These are phyloP conservation scores for Suillus brevipes DNA, from an alignment of 768 basidiomycete genomes.

Conservation along the genomic window DNA sequence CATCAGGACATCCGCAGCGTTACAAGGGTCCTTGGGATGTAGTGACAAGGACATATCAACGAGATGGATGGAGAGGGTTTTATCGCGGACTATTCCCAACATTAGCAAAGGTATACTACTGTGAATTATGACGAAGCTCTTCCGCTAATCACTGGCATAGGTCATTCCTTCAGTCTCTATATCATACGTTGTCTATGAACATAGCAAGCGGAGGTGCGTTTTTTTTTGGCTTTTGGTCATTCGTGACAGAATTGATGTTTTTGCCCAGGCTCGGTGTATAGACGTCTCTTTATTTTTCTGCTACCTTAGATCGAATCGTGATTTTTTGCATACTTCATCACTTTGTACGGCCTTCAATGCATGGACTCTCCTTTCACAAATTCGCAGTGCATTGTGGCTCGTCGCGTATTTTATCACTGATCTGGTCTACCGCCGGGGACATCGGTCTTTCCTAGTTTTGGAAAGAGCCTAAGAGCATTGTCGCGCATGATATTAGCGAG, in stretches of 20 bases:
- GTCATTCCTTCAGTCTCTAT: constrained; percentile 97
- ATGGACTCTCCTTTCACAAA: constrained; percentile 14
- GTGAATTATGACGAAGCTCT: background rate
- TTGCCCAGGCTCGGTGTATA: constrained; percentile 60
- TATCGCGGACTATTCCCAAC: constrained; percentile 92
- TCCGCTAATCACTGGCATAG: constrained; percentile 37
- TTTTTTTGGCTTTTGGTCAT: constrained; percentile 1
- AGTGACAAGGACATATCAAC: constrained; percentile 69
- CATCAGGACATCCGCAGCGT: constrained; percentile 87
- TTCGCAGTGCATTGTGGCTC: constrained; percentile 14
- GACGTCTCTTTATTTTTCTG: constrained; percentile 19
- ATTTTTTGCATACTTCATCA: constrained; percentile 23
- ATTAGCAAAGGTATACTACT: constrained; percentile 72
- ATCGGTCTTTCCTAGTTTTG: constrained; percentile 25
- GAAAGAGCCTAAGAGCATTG: constrained; percentile 58
- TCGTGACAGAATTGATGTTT: constrained; percentile 10
- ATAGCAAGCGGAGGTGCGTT: constrained; percentile 74
- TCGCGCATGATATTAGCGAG: constrained; percentile 45
- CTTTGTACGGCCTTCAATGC: constrained; percentile 28
- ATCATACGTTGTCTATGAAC: constrained; percentile 93
- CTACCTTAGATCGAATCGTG: constrained; percentile 14
- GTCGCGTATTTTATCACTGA: background rate
- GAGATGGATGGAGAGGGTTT: constrained; percentile 92
- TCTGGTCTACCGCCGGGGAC: background rate
- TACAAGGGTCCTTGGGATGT: constrained; percentile 93